These are phyloP conservation scores for Boletus speciosus DNA, from an alignment of 768 basidiomycete species.

Conservation along the genomic window DNA sequence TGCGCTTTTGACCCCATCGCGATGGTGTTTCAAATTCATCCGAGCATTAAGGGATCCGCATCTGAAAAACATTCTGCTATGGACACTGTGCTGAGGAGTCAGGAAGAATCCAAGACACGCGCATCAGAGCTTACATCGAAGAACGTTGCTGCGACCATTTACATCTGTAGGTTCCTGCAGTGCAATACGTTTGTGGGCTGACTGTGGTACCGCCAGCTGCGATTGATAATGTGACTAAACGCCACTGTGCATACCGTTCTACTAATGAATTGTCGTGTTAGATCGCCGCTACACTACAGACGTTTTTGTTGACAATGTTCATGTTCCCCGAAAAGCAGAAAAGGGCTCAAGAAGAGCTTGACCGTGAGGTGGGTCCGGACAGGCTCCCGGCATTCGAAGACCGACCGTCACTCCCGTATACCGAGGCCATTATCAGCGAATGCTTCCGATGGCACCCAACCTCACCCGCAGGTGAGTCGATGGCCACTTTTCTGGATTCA, in stretches of 20 bases:
- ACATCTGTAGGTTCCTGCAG: background rate
- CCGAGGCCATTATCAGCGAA: slow-evolving; percentile 12
- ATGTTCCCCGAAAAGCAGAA: slow-evolving; percentile 15
- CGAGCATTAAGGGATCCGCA: background rate
- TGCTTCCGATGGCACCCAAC: slow-evolving; percentile 3
- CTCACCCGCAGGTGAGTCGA: background rate
- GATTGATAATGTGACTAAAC: background rate
- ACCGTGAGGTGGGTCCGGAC: slow-evolving; percentile 10
- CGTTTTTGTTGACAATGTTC: slow-evolving; percentile 14
- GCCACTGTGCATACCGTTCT: too few species aligned
- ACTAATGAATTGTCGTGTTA: slow-evolving; percentile 12
- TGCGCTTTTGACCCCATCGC: slow-evolving; percentile 10
- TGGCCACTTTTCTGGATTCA: too few species aligned
- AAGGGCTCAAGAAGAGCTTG: slow-evolving; percentile 17
- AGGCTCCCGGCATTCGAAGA: slow-evolving; percentile 16
- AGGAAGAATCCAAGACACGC: background rate
- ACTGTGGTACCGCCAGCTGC: background rate
- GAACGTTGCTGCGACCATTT: background rate
- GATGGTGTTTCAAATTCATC: background rate
- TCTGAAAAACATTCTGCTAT: background rate
- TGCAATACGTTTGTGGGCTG: background rate
- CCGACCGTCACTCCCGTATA: slow-evolving; percentile 16
- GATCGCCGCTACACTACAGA: slow-evolving; percentile 1
- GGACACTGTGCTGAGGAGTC: background rate
- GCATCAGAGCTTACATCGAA: background rate